A percentile compares a stretch with the other conserved stretches of the same genome.
Evolutionary conservation across 2,329 filamentous ascomycete genomes (phyloP).

Genomic region (Berkeleyomyces rouxiae): DNA sequence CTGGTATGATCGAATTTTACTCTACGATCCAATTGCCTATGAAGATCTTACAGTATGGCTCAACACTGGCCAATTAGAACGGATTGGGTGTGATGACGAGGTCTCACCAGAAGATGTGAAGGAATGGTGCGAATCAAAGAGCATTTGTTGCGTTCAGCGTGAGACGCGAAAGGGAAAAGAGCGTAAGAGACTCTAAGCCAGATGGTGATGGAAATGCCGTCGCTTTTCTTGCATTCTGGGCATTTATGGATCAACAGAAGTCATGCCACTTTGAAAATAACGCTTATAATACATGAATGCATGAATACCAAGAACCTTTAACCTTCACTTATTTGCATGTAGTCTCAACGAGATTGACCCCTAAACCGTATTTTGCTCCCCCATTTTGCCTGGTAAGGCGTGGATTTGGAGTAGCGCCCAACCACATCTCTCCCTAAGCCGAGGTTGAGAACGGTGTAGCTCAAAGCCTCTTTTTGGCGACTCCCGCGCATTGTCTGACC

Average conservation of each 20-base stretch:
- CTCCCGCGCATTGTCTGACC: not conserved
- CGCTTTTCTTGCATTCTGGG: not conserved
- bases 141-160: slow-evolving; percentile 68
- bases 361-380: not conserved
- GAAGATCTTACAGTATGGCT: slow-evolving; percentile 77
- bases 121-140: slow-evolving; percentile 77
- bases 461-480: not conserved
- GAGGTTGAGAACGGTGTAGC: not conserved
- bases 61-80: slow-evolving; percentile 51
- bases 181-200: slow-evolving; percentile 29
- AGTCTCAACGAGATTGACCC: not conserved
- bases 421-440: not conserved
- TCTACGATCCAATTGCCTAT: slow-evolving; percentile 80
- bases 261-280: not conserved
- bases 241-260: not conserved
- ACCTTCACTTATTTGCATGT: not conserved
- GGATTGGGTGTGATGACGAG: slow-evolving; percentile 48
- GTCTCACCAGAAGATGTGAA: slow-evolving; percentile 52
- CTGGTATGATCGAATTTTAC: slow-evolving; percentile 85
- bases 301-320: not conserved
- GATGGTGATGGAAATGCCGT: not conserved
- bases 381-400: not conserved
- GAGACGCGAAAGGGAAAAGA: slow-evolving; percentile 35
- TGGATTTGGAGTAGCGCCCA: not conserved
- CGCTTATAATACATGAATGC: not conserved